phyloP scores from a whole-genome alignment of 306 rosid genomes.

The Amphicarpaea edgeworthii region DNA sequence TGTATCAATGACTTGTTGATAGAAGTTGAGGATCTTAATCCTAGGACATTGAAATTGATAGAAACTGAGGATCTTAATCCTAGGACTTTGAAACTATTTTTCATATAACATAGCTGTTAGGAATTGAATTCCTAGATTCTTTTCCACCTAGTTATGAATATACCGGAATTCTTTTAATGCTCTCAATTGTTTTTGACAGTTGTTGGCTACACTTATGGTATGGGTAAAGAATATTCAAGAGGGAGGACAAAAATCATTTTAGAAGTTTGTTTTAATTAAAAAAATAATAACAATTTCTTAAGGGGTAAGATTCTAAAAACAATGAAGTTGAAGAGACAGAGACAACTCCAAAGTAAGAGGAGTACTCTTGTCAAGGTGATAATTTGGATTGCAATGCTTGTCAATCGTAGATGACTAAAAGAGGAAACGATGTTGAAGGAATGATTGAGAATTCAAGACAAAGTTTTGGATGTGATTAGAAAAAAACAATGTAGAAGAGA shows the following conservation, averaged over 20 bases:
- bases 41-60: not conserved
- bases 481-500: conserved; percentile 21
- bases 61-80: too few relatives aligned
- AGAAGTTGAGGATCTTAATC: too few relatives aligned
- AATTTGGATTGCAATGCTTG: conserved; percentile 20
- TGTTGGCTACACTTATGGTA: too few relatives aligned
- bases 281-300: not conserved
- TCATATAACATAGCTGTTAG: not conserved
- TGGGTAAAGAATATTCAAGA: not conserved
- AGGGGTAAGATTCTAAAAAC: not conserved
- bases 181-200: not conserved
- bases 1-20: too few relatives aligned
- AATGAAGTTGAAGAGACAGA: conserved; percentile 22
- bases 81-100: not conserved
- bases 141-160: not conserved
- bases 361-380: conserved; percentile 11
- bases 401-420: not conserved
- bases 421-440: conserved; percentile 2
- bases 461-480: not conserved
- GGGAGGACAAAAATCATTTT: not conserved
- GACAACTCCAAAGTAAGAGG: conserved; percentile 14
- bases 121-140: conserved; percentile 11
- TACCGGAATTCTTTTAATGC: not conserved
- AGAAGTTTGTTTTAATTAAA: not conserved
- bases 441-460: conserved; percentile 30